Percentiles rank a stretch among this genome's conserved stretches.
phyloP scores from a whole-genome alignment of 2,329 filamentous ascomycete species.

The Claviceps pusilla region DNA sequence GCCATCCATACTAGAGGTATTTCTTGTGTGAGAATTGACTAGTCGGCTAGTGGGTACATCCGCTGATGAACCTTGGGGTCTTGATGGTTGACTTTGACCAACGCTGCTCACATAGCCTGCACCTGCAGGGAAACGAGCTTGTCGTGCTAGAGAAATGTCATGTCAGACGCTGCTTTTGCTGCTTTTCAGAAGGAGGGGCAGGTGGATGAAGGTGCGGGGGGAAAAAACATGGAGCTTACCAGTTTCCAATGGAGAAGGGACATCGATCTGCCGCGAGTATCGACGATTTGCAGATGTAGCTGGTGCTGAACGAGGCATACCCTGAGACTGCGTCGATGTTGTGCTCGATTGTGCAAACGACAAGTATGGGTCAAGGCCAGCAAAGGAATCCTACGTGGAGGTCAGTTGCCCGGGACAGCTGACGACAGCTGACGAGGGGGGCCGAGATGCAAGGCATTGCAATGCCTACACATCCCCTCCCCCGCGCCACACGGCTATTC shows the following conservation, averaged over 20 bases:
- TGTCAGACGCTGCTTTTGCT: neutral
- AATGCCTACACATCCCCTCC: no score
- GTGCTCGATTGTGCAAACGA: slow-evolving; percentile 20
- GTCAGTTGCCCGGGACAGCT: slow-evolving; percentile 1
- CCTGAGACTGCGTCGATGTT: slow-evolving; percentile 38
- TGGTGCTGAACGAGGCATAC: slow-evolving; percentile 36
- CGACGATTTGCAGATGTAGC: slow-evolving; percentile 35
- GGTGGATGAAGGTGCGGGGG: slow-evolving; percentile 13
- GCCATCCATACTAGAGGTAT: slow-evolving; percentile 71
- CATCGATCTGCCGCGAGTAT: slow-evolving; percentile 47
- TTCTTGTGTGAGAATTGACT: slow-evolving; percentile 56
- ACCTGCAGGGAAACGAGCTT: slow-evolving; percentile 42
- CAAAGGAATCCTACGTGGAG: slow-evolving; percentile 58
- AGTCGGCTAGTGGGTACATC: slow-evolving; percentile 49
- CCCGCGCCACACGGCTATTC: neutral
- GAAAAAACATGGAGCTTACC: slow-evolving; percentile 42
- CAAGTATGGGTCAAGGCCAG: slow-evolving; percentile 53
- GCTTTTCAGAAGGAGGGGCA: neutral
- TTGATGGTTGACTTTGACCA: slow-evolving; percentile 24
- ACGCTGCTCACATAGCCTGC: slow-evolving; percentile 32
- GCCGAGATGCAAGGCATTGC: neutral
- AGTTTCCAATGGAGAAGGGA: slow-evolving; percentile 25
- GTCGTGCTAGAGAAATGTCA: slow-evolving; percentile 33
- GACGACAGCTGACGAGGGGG: neutral
- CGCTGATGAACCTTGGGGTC: slow-evolving; percentile 18